Base-by-base conservation (phyloP, 805 yeast species). In the Clavispora vitiphila region DNA sequence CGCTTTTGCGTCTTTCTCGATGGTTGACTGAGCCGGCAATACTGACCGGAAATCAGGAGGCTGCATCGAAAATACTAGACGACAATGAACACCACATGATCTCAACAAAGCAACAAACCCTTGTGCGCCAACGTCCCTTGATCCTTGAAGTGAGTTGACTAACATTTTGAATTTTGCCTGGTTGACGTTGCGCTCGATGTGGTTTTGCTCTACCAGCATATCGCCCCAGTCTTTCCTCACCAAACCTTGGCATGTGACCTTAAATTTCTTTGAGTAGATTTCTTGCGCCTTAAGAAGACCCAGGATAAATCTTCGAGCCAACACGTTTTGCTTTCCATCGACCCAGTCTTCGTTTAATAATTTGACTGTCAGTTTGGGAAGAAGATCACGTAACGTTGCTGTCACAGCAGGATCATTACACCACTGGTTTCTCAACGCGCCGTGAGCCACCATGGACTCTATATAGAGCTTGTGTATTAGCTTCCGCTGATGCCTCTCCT, bases 21-120 rank as follows among this genome's bases (percentile, higher is more conserved):
- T 7, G 6, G 40, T n/a, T 12, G 35, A 35, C 18, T 37, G 42
- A 6, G 40, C 48, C 3, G 55, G 54, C 5, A 43, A 26, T 6
- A 48, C 27, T 1, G 55, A 51, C 8, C 52, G 34, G 37, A 38
- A 86, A 57, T 93, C 96, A 0, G 96, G 90, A 0, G 96, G 93
- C 57, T 93, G 99, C 24, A 90, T 55, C 0, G 96, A 90, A 52
- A 83, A 81, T 0, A 89, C 80, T 21, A 93, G 62, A 35, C 99
- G 68, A 1, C 91, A 81, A 32, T 80, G 74, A 10, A 93, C 65
- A 1, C 83, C 85, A 10, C 85, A 61, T 1, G 93, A 71, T 48
- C 98, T 64, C 34, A 88, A 58, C 1, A 91, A 53, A 0, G 86
- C 78, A 12, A 88, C 87, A 64, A 87, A 90, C 0, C 96, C 97